These are phyloP conservation scores for Boletus sp. DNA, from an alignment of 768 basidiomycete genomes.

Conservation along the genomic window DNA sequence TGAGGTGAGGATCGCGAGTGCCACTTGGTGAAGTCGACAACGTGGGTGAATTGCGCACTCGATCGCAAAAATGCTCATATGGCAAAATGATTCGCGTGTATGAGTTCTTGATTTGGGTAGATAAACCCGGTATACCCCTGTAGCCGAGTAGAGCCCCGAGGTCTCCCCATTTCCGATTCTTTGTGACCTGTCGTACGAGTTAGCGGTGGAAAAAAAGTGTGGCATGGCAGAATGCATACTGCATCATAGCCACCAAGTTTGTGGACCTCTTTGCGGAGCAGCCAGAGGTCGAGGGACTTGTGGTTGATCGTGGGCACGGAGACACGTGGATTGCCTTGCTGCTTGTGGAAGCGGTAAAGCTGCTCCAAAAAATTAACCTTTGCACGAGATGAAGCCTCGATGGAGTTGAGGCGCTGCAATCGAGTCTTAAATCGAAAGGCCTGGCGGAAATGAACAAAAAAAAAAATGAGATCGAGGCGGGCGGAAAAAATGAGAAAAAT, in stretches of 20 bases:
- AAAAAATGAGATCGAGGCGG: constrained; percentile 19
- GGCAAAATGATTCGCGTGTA: constrained; percentile 91
- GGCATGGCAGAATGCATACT: constrained; percentile 46
- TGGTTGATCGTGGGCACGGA: constrained; percentile 94
- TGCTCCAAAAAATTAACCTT: constrained; percentile 98
- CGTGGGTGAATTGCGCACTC: constrained; percentile 63
- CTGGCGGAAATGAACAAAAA: constrained; percentile 35
- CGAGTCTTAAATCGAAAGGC: constrained; percentile 95
- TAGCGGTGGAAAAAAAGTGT: constrained; percentile 25
- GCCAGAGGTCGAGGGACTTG: constrained; percentile 91
- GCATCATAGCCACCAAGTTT: constrained; percentile 84
- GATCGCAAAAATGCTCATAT: constrained; percentile 88
- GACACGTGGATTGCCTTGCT: constrained; percentile 88
- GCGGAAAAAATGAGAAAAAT: constrained; percentile 26
- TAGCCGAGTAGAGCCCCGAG: constrained; percentile 83
- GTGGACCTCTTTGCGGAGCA: constrained; percentile 87
- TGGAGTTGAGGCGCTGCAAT: constrained; percentile 90
- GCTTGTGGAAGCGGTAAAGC: constrained; percentile 93
- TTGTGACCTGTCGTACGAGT: constrained; percentile 61
- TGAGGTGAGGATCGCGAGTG: constrained; percentile 50
- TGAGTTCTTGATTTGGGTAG: constrained; percentile 85
- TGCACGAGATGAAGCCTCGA: constrained; percentile 95
- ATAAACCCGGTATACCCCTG: constrained; percentile 76
- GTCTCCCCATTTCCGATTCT: constrained; percentile 84
- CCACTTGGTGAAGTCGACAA: constrained; percentile 38